Conservation (phyloP, 768 basidiomycete genomes). For the Mycena venus region DNA sequence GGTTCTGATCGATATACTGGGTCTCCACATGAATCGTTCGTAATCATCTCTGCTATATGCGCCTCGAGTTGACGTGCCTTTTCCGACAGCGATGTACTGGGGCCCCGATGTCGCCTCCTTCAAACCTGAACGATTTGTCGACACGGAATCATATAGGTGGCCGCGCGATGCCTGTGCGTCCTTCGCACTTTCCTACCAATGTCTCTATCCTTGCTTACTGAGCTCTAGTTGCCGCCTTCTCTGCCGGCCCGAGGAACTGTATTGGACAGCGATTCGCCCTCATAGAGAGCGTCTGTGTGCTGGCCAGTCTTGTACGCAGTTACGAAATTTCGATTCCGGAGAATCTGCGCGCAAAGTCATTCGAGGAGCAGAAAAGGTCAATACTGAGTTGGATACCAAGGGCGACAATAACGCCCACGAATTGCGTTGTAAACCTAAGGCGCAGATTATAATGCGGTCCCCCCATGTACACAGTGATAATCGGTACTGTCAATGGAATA, state of each 20-base stretch:
- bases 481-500: not conserved
- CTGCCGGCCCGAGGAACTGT: slow-evolving; percentile 60
- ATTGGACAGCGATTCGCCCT: slow-evolving; percentile 65
- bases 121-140: slow-evolving; percentile 65
- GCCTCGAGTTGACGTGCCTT: not conserved
- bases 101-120: slow-evolving; percentile 59
- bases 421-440: slow-evolving; percentile 23
- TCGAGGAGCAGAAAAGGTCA: slow-evolving; percentile 49
- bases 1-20: slow-evolving; percentile 57
- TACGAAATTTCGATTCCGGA: slow-evolving; percentile 58
- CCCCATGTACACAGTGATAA: too few relatives aligned
- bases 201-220: not conserved
- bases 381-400: slow-evolving; percentile 54
- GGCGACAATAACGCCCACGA: slow-evolving; percentile 51
- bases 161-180: slow-evolving; percentile 61
- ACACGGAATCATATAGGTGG: slow-evolving; percentile 63
- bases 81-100: slow-evolving; percentile 59
- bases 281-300: slow-evolving; percentile 55
- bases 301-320: slow-evolving; percentile 57
- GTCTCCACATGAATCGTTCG: slow-evolving; percentile 61
- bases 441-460: not conserved
- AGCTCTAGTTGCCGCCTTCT: slow-evolving; percentile 57
- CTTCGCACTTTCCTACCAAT: too few relatives aligned
- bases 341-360: slow-evolving; percentile 43
- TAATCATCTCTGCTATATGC: not conserved